Evolutionary conservation across 768 basidiomycete species (phyloP), one percentile per base, ranked within the genome.

Genomic region (Holtermanniella nyarrowii): DNA sequence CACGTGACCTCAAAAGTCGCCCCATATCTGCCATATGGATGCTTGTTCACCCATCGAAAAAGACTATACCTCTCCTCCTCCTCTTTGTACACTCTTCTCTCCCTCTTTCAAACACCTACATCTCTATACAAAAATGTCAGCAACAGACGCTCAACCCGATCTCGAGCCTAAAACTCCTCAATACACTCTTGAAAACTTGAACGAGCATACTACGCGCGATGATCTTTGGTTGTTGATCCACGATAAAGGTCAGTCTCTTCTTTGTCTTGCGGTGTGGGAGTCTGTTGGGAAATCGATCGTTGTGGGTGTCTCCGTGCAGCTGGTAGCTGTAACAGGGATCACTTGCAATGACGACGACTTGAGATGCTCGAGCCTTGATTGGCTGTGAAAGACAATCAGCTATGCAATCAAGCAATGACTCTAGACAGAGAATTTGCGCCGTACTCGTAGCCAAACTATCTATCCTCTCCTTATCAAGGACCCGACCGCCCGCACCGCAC

Each of bases 191-290:
- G 83, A 85, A 40, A 81, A 88, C 71, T 83, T 95, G 70, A 82
- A 86, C 61, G 77, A 77, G 48, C 80, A 93, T 78, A 79, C 74
- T 59, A 76, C 77, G 48, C 85, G 85, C 74, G 81, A 87, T 53
- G 80, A 74, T 58, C 75, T 95, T 61, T 93, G 82, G 74, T 72
- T 93, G 69, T 80, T 91, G 61, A 73, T 97, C 57, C 80, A 86
- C 73, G 82, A 80, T 68, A 91, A 93, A 70, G 88, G 89, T 88
- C 18, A 44, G 74, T 56, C 21, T 13, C 43, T 23, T 12, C 13
- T 20, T 20, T 39, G 21, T 23, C 25, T 4, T 11, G 12, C 46
- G 22, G 45, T 46, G 25, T 22, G 18, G 16, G 47, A 16, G 25
- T 7, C 18, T n/a, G n/a, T n/a, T n/a, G n/a, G n/a, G n/a, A n/a